Evolutionary conservation across 345 rosid genomes (phyloP).

Genomic region (Melastoma malabathricum): DNA sequence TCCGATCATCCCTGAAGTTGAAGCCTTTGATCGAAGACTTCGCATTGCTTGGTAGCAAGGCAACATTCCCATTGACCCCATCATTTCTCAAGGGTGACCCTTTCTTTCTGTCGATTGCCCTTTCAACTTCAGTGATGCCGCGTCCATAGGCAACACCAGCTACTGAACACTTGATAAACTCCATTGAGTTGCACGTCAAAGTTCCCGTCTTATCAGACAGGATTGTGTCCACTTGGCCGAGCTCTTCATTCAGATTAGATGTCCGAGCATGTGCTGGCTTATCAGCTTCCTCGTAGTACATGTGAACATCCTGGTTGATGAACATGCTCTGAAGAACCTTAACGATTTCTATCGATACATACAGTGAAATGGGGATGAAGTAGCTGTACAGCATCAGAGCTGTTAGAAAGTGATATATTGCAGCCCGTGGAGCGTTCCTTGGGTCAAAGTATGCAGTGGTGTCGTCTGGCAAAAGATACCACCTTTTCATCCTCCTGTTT

Average conservation of each 20-base stretch:
- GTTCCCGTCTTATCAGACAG: slow-evolving; percentile 97
- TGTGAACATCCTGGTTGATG: slow-evolving; percentile 69
- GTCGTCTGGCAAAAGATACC: slow-evolving; percentile 71
- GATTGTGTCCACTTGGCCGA: slow-evolving; percentile 79
- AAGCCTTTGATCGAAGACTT: slow-evolving; percentile 51
- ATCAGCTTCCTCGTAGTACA: slow-evolving; percentile 74
- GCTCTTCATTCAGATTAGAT: slow-evolving; percentile 84
- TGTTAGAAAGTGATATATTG: slow-evolving; percentile 54
- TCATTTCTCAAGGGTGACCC: slow-evolving; percentile 26
- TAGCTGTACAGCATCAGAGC: slow-evolving; percentile 51
- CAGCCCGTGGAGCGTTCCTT: slow-evolving; percentile 24
- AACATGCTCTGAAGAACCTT: slow-evolving; percentile 76
- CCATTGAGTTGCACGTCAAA: slow-evolving; percentile 92
- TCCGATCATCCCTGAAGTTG: slow-evolving; percentile 73
- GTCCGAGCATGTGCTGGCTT: slow-evolving; percentile 87
- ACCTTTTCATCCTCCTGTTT: slow-evolving; percentile 55
- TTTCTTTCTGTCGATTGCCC: slow-evolving; percentile 47
- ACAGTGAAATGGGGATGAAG: slow-evolving; percentile 86
- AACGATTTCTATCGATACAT: slow-evolving; percentile 77
- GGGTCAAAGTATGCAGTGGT: slow-evolving; percentile 51
- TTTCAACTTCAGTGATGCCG: slow-evolving; percentile 81
- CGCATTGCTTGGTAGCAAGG: slow-evolving; percentile 8
- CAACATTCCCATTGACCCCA: slow-evolving; percentile 21
- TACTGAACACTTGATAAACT: slow-evolving; percentile 82
- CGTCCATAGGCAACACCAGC: slow-evolving; percentile 82